These are phyloP conservation scores for Sporothrix euskadiensis DNA, from an alignment of 2,329 filamentous ascomycete species.

Conservation along the genomic window DNA sequence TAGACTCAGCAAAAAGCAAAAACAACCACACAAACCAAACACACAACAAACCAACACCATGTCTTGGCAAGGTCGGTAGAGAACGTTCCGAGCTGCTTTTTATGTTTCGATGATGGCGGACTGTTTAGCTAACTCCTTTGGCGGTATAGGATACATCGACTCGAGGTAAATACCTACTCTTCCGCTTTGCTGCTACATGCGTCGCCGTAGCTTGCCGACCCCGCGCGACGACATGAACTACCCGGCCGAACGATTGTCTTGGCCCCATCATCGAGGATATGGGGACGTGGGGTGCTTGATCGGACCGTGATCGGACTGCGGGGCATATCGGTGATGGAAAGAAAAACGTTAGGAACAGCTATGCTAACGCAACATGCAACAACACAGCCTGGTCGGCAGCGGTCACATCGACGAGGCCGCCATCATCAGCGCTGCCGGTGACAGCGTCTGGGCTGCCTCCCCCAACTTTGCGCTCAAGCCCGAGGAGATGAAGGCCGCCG, in stretches of 20 bases:
- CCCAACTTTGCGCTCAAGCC: conserved; percentile 65
- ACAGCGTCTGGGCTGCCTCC: conserved; percentile 75
- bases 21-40: not conserved
- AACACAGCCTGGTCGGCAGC: conserved; percentile 71
- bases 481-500: conserved; percentile 60
- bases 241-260: not conserved
- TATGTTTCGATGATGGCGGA: not conserved
- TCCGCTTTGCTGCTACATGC: not conserved
- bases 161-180: conserved; percentile 29
- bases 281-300: not conserved
- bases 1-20: conserved; percentile 1
- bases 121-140: not conserved
- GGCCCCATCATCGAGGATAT: not conserved
- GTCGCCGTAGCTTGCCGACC: not conserved
- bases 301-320: not conserved
- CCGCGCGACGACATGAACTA: not conserved
- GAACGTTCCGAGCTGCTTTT: not conserved
- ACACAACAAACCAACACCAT: conserved; percentile 28
- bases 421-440: conserved; percentile 78
- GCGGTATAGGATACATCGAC: conserved; percentile 29
- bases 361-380: conserved; percentile 22
- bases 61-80: conserved; percentile 33
- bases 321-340: not conserved
- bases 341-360: not conserved
- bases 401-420: conserved; percentile 81